phyloP scores from a whole-genome alignment of 2,329 filamentous ascomycete species.

The Diplocarpon rosae region DNA sequence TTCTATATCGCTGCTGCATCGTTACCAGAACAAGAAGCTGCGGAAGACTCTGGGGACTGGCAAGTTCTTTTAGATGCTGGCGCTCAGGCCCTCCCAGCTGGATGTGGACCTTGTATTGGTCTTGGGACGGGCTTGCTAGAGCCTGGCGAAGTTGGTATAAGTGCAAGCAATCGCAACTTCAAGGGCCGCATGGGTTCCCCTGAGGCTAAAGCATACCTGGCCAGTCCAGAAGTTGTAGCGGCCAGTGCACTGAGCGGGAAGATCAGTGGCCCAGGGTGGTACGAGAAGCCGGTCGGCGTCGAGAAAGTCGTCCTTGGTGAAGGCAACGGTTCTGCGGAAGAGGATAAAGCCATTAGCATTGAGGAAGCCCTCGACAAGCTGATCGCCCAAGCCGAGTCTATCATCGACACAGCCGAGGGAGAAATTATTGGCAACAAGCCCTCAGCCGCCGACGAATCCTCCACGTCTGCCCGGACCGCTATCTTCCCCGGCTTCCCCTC shows the following conservation, averaged over 20 bases:
- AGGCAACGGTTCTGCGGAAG: slow-evolving; percentile 53
- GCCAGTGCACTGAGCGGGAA: slow-evolving; percentile 68
- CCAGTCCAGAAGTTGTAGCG: slow-evolving; percentile 82
- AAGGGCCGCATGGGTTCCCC: slow-evolving; percentile 80
- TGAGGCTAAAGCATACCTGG: slow-evolving; percentile 74
- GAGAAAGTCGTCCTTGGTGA: slow-evolving; percentile 59
- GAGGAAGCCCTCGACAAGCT: slow-evolving; percentile 63
- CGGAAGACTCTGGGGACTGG: slow-evolving; percentile 80
- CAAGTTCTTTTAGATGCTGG: slow-evolving; percentile 70
- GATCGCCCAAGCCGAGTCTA: slow-evolving; percentile 52
- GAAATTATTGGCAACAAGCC: slow-evolving; percentile 21
- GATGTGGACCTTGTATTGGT: slow-evolving; percentile 81
- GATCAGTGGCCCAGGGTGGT: slow-evolving; percentile 69
- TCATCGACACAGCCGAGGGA: slow-evolving; percentile 28
- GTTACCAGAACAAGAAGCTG: slow-evolving; percentile 58
- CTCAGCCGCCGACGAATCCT: slow-evolving; percentile 10
- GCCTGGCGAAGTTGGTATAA: slow-evolving; percentile 76
- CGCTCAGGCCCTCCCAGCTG: slow-evolving; percentile 57
- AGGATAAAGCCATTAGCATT: slow-evolving; percentile 53
- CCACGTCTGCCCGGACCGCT: slow-evolving; percentile 40
- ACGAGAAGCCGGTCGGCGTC: slow-evolving; percentile 58
- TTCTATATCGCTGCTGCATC: slow-evolving; percentile 90
- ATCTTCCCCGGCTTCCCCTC: slow-evolving; percentile 81
- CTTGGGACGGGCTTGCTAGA: slow-evolving; percentile 68
- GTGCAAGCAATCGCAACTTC: slow-evolving; percentile 79